Evolutionary conservation across 1,139 yeast species (phyloP).

Genomic region (Yamadazyma kanchanaburiensis): DNA sequence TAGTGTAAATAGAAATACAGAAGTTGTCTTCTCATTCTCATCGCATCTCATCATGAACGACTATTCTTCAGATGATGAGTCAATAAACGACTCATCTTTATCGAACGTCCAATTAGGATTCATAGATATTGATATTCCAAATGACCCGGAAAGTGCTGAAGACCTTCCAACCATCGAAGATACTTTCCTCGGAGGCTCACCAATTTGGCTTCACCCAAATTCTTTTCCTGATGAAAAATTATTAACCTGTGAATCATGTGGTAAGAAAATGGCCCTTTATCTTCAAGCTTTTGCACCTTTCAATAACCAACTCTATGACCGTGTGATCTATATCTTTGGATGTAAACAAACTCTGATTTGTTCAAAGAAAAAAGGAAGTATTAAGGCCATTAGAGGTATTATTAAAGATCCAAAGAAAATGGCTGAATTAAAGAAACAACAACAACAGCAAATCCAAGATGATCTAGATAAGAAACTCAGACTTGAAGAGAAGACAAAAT

Average conservation of each 20-base stretch:
- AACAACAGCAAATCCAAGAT: constrained; percentile 17
- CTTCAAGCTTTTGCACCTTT: constrained; percentile 80
- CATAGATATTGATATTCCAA: constrained; percentile 51
- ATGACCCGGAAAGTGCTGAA: constrained; percentile 17
- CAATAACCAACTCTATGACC: constrained; percentile 68
- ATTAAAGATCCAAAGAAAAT: constrained; percentile 53
- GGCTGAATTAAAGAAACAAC: constrained; percentile 32
- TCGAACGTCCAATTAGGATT: constrained; percentile 56
- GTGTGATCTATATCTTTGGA: constrained; percentile 75
- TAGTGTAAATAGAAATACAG: constrained; percentile 3
- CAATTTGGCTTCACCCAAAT: constrained; percentile 52
- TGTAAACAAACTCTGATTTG: constrained; percentile 61
- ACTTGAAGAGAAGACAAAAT: constrained; percentile 34
- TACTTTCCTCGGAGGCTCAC: constrained; percentile 77
- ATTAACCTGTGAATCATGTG: constrained; percentile 65
- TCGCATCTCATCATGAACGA: too few relatives aligned
- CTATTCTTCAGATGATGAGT: constrained; percentile 43
- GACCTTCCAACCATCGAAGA: constrained; percentile 57
- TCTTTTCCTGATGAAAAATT: constrained; percentile 54
- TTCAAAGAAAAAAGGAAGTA: constrained; percentile 62
- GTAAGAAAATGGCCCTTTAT: constrained; percentile 57
- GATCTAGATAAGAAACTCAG: constrained; percentile 41
- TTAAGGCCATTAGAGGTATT: constrained; percentile 75
- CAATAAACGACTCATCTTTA: constrained; percentile 17
- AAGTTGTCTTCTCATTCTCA: constrained; percentile 4